These are phyloP conservation scores for Kalanchoe fedtschenkoi DNA, from an alignment of 164 flowering plant species.

Conservation along the genomic window DNA sequence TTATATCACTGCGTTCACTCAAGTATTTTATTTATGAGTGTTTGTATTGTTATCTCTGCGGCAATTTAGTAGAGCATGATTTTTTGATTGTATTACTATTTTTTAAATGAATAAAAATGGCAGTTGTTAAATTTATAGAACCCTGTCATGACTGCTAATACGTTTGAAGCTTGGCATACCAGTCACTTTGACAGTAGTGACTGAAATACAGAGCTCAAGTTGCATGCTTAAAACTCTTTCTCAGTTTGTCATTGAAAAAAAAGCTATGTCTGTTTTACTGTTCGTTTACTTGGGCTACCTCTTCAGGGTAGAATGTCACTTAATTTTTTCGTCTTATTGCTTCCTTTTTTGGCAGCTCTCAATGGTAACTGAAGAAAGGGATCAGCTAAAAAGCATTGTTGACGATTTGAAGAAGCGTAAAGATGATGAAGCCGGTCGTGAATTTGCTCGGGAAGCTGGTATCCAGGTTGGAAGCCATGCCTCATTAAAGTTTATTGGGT, in stretches of 20 bases:
- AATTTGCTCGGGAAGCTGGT: slow-evolving; percentile 19
- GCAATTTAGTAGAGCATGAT: neutral
- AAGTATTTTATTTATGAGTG: no score
- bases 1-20: no score
- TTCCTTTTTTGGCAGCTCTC: slow-evolving; percentile 42
- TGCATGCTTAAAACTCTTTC: neutral
- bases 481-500: neutral
- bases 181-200: no score
- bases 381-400: slow-evolving; percentile 37
- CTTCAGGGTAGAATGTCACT: neutral
- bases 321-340: neutral
- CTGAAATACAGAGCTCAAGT: neutral
- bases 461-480: slow-evolving; percentile 28
- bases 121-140: neutral
- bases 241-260: neutral
- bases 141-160: neutral
- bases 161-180: neutral
- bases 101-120: neutral
- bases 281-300: neutral
- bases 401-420: slow-evolving; percentile 34
- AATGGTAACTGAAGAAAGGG: slow-evolving; percentile 58
- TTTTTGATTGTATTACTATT: no score
- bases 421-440: slow-evolving; percentile 34
- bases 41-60: neutral
- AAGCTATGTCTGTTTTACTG: neutral